Evolutionary conservation across 2,329 filamentous ascomycete genomes (phyloP).

Genomic region (Aureobasidium sp.): DNA sequence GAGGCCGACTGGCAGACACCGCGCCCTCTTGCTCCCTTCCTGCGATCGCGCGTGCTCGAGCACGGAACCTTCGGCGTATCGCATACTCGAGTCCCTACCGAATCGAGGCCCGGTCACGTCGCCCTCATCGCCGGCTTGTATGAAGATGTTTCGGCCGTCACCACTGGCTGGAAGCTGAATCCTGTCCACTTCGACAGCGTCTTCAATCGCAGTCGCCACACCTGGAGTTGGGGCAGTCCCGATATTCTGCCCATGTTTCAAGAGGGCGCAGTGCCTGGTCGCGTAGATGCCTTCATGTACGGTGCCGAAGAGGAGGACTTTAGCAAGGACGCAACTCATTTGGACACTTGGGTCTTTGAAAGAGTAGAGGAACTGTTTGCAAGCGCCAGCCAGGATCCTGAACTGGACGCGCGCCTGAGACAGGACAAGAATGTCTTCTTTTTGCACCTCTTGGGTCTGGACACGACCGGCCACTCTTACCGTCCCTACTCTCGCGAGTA

Average conservation of each 20-base stretch:
- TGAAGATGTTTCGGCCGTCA: conserved; percentile 95
- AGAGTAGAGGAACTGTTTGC: conserved; percentile 80
- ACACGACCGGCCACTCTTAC: conserved; percentile 79
- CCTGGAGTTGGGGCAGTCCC: conserved; percentile 98
- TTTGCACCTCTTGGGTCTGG: conserved; percentile 81
- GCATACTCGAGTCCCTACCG: conserved; percentile 91
- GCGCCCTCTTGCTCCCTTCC: conserved; percentile 78
- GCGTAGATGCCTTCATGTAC: conserved; percentile 82
- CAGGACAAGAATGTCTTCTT: conserved; percentile 92
- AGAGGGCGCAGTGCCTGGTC: conserved; percentile 77
- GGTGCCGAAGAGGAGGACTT: conserved; percentile 82
- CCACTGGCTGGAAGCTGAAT: conserved; percentile 96
- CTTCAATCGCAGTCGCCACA: conserved; percentile 93
- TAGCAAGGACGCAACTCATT: conserved; percentile 66
- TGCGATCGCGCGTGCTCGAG: conserved; percentile 79
- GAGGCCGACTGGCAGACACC: conserved; percentile 57
- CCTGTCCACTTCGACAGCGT: conserved; percentile 98
- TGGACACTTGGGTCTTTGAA: conserved; percentile 96
- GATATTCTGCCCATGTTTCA: conserved; percentile 98
- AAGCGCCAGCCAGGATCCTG: conserved; percentile 68
- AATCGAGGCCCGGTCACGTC: conserved; percentile 92
- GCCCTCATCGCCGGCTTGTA: conserved; percentile 94
- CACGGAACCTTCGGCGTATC: conserved; percentile 96
- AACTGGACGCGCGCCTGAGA: conserved; percentile 61
- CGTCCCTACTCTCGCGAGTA: conserved; percentile 95